Conservation (phyloP, 192 early-diverging fungal genomes). For the Coemansia sp. region DNA sequence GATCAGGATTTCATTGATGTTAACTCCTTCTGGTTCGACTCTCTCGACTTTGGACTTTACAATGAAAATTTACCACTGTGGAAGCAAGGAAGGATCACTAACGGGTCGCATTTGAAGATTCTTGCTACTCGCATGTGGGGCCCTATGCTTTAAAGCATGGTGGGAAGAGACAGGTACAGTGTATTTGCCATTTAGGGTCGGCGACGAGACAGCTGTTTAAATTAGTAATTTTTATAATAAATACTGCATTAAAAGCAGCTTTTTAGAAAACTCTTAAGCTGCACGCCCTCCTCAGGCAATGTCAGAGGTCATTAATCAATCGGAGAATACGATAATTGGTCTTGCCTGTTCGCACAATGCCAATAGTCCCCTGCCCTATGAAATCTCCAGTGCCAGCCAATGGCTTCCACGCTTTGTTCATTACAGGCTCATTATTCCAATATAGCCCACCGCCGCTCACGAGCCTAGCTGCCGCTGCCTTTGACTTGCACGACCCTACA, state of each 20-base stretch:
- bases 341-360: slow-evolving; percentile 78
- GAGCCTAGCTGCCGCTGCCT: slow-evolving; percentile 77
- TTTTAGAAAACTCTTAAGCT: neutral
- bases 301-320: neutral
- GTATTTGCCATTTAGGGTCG: neutral
- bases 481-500: slow-evolving; percentile 67
- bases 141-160: neutral
- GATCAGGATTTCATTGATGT: neutral
- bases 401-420: slow-evolving; percentile 40
- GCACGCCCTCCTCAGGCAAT: neutral
- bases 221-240: neutral
- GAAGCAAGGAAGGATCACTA: neutral
- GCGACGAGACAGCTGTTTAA: neutral
- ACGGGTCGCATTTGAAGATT: neutral
- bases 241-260: neutral
- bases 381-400: slow-evolving; percentile 46
- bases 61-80: neutral
- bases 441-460: slow-evolving; percentile 83
- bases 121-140: neutral
- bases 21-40: neutral
- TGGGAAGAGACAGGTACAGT: neutral
- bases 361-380: slow-evolving; percentile 66
- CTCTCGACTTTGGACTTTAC: neutral
- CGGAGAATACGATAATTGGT: slow-evolving; percentile 69
- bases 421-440: slow-evolving; percentile 40